Evolutionary conservation across 2,329 filamentous ascomycete genomes (phyloP).

Genomic region (Botrytis sinoallii): DNA sequence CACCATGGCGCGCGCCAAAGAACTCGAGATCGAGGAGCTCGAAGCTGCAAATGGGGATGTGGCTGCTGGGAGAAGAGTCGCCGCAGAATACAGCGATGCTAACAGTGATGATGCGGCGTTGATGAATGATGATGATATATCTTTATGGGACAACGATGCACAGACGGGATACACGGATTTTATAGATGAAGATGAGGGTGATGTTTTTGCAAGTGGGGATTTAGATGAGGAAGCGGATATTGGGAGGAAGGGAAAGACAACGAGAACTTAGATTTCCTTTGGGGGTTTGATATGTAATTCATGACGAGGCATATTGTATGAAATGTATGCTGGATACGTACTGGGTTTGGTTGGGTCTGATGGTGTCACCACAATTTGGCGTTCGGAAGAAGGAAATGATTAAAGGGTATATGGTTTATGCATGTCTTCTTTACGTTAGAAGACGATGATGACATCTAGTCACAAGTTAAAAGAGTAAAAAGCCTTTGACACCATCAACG

Average conservation of each 20-base stretch:
- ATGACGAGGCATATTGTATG: slow-evolving; percentile 7
- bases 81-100: slow-evolving; percentile 29
- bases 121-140: slow-evolving; percentile 39
- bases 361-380: slow-evolving; percentile 7
- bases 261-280: not conserved
- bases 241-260: slow-evolving; percentile 19
- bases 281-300: not conserved
- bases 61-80: not conserved
- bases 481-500: not conserved
- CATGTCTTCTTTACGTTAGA: not conserved
- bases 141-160: slow-evolving; percentile 35
- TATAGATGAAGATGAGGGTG: slow-evolving; percentile 33
- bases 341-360: slow-evolving; percentile 2
- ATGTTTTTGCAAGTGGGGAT: slow-evolving; percentile 32
- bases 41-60: slow-evolving; percentile 27
- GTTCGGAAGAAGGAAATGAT: not conserved
- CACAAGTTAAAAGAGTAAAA: not conserved
- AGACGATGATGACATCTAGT: not conserved
- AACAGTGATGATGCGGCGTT: slow-evolving; percentile 29
- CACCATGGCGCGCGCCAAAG: slow-evolving; percentile 60
- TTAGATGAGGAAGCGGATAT: slow-evolving; percentile 20
- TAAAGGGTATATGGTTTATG: slow-evolving; percentile 2
- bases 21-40: slow-evolving; percentile 45
- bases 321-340: slow-evolving; percentile 2
- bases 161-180: slow-evolving; percentile 32